These are phyloP conservation scores for Lepidium campestre DNA, from an alignment of 441 rosid genomes.

Conservation along the genomic window DNA sequence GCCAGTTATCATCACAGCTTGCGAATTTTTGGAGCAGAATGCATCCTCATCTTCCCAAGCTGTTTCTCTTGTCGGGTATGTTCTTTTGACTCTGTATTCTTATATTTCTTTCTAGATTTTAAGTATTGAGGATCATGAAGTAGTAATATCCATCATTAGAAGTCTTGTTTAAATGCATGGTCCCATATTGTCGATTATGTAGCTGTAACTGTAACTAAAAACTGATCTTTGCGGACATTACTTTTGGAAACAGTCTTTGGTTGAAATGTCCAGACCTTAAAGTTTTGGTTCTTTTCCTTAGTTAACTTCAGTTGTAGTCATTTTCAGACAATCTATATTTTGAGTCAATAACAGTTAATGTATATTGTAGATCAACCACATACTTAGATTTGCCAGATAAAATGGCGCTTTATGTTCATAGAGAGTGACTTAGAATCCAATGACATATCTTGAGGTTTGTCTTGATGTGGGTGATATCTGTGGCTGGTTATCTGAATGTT, in stretches of 20 bases:
- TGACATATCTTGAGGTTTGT: conserved; percentile 1
- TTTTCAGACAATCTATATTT: neutral
- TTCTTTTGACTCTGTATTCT: neutral
- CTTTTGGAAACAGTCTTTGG: neutral
- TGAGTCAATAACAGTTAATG: neutral
- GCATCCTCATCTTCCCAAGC: conserved; percentile 78
- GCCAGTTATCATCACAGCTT: conserved; percentile 85
- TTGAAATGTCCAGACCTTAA: neutral
- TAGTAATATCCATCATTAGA: neutral
- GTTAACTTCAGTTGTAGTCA: neutral
- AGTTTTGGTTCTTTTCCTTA: neutral
- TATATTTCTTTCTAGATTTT: neutral
- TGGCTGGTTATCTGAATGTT: conserved; percentile 8
- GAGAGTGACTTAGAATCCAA: conserved; percentile 1
- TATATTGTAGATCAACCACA: neutral
- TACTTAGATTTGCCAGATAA: neutral
- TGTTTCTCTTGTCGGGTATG: conserved; percentile 80
- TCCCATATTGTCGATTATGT: neutral
- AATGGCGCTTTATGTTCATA: neutral
- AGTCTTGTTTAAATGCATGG: conserved; percentile 1
- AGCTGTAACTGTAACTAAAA: neutral
- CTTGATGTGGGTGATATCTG: conserved; percentile 3
- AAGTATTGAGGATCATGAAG: neutral
- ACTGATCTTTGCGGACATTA: neutral
- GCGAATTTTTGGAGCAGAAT: conserved; percentile 93